These are phyloP conservation scores for Axilococcus clingmanii DNA, from an alignment of 139 green algal species.

Conservation along the genomic window DNA sequence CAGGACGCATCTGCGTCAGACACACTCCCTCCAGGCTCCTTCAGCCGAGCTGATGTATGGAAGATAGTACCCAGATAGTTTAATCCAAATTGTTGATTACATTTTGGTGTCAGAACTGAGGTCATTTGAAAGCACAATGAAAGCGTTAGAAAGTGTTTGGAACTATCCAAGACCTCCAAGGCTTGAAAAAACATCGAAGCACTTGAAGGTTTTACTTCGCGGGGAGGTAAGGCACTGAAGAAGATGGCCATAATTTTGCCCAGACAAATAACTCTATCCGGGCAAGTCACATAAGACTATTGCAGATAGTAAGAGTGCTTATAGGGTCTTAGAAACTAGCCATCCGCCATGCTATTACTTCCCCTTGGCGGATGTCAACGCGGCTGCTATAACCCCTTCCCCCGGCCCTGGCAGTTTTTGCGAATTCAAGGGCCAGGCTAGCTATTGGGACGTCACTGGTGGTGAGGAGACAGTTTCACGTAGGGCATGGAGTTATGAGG, in stretches of 20 bases:
- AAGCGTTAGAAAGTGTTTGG: background rate
- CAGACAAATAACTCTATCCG: too few relatives aligned
- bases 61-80: too few relatives aligned
- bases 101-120: too few relatives aligned
- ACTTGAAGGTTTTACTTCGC: background rate
- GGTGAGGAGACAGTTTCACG: background rate
- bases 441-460: conserved; percentile 23
- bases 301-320: too few relatives aligned
- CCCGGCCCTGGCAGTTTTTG: conserved; percentile 21
- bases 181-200: background rate
- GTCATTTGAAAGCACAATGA: too few relatives aligned
- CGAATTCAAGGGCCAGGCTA: conserved; percentile 43
- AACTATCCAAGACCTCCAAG: background rate
- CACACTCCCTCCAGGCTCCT: too few relatives aligned
- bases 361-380: conserved; percentile 3
- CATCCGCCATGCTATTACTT: conserved; percentile 24
- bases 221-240: too few relatives aligned
- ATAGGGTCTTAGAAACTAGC: conserved; percentile 6
- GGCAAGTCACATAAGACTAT: too few relatives aligned
- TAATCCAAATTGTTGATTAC: too few relatives aligned
- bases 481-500: conserved; percentile 34
- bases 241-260: too few relatives aligned
- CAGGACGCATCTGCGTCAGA: too few relatives aligned
- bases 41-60: too few relatives aligned
- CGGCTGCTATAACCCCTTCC: conserved; percentile 5